Evolutionary conservation across 1,284 basidiomycete genomes (phyloP), one percentile per base, ranked within the genome.

Genomic region (Grifola frondosa): DNA sequence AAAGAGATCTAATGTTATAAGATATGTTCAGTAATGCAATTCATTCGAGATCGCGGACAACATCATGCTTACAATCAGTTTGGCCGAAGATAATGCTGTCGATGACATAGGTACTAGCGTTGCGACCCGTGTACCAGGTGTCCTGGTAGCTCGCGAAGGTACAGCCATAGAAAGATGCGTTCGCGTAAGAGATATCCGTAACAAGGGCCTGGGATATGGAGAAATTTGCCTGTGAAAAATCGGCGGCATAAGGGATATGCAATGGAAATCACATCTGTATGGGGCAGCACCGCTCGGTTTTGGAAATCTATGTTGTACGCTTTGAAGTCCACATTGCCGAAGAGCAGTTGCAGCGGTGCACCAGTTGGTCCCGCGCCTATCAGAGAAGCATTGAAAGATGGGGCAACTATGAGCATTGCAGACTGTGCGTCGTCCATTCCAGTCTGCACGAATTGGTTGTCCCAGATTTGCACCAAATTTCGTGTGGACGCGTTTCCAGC

Each of bases 101-200:
- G 8, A 77, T 70, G 7, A 77, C 75, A 50, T 80, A 81, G 0
- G 81, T 81, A 53, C 73, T 78, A 5, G 70, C 78, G 39, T 76
- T 80, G 1, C 70, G 63, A 1, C 82, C 83, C 0, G 78, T 77
- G 54, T 79, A 85, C 73, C 78, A 80, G 0, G 83, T 84, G 57
- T 85, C 84, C 53, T 85, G 83, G 44, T 66, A 83, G 52, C 80
- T 78, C 7, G 73, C 67, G 50, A 84, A 82, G 2, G 74, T 67
- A 50, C 81, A 84, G 0, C 78, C 80, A 48, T 85, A 86, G 59
- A 84, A 84, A 0, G 81, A 84, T 9, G 79, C 78, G 44, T 83
- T 83, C 2, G 80, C 72, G 42, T 80, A 77, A 2, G 74, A 78
- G 31, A 82, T 75, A 50, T 79, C 74, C 6, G 73, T 80, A 6